phyloP scores from a whole-genome alignment of 345 rosid species.

The Lepidium africanum region DNA sequence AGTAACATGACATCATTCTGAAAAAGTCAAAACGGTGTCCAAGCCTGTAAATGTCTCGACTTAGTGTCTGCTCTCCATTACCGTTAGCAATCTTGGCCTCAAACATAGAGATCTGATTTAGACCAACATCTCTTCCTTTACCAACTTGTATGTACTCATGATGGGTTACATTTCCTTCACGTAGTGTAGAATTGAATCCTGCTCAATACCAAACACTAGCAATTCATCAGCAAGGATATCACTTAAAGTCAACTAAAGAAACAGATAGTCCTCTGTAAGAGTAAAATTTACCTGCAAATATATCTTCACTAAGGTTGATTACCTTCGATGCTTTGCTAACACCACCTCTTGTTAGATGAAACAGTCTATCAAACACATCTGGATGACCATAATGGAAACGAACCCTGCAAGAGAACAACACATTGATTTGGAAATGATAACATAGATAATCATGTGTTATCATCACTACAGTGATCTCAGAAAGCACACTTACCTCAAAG shows the following conservation, averaged over 20 bases:
- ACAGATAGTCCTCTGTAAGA: background rate
- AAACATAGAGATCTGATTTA: slow-evolving; percentile 98
- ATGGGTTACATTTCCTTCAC: slow-evolving; percentile 99
- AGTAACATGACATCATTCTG: slow-evolving; percentile 96
- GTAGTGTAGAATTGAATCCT: slow-evolving; percentile 99
- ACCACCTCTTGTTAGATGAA: slow-evolving; percentile 98
- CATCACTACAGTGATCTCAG: slow-evolving; percentile 10
- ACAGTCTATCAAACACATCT: slow-evolving; percentile 96
- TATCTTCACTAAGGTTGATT: slow-evolving; percentile 96
- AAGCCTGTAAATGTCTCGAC: slow-evolving; percentile 93
- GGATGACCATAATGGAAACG: slow-evolving; percentile 99
- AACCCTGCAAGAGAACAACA: slow-evolving; percentile 48
- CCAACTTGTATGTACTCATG: slow-evolving; percentile 99
- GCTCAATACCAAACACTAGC: slow-evolving; percentile 15
- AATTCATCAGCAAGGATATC: background rate
- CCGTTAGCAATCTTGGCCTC: slow-evolving; percentile 99
- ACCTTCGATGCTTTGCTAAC: slow-evolving; percentile 96
- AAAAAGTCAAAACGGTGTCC: slow-evolving; percentile 99
- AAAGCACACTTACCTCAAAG: slow-evolving; percentile 61
- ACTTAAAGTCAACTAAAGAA: background rate
- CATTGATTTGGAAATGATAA: background rate
- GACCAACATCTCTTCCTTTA: slow-evolving; percentile 99
- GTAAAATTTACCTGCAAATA: slow-evolving; percentile 73
- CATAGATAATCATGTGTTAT: background rate
- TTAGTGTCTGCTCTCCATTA: slow-evolving; percentile 95